A percentile compares a stretch with the other conserved stretches of the same genome.
Conservation (phyloP, 2,329 filamentous ascomycete genomes). For the Furcasterigmium sp. region DNA sequence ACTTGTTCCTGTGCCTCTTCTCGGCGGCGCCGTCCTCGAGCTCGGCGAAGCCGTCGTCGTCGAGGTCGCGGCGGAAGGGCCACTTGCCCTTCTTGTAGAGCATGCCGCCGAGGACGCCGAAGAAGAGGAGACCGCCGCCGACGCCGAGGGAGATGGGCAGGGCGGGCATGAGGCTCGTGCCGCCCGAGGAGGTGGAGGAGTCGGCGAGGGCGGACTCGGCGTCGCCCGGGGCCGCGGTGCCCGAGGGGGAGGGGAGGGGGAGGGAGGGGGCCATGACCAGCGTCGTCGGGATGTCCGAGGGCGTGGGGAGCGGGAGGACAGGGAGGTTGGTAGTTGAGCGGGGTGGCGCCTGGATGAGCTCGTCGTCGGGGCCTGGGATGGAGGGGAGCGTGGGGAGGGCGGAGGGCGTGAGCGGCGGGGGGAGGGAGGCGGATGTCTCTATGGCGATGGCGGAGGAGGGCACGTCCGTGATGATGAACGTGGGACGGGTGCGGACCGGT, state of each 20-base stretch:
- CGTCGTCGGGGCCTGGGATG: neutral
- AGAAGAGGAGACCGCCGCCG: conserved; percentile 9
- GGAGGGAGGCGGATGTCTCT: neutral
- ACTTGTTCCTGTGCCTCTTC: conserved; percentile 10
- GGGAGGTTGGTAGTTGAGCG: neutral
- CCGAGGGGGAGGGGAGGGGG: neutral
- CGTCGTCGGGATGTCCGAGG: neutral
- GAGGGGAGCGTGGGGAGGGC: neutral
- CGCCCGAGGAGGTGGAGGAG: conserved; percentile 1
- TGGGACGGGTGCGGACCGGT: neutral
- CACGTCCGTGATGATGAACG: neutral
- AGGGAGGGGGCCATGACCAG: neutral
- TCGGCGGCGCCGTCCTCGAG: conserved; percentile 5
- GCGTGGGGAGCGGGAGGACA: neutral
- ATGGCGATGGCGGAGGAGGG: neutral
- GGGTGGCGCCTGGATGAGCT: neutral
- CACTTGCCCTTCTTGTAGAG: conserved; percentile 9
- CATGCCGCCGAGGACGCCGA: conserved; percentile 8
- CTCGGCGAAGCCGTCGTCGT: no score
- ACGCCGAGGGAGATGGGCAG: conserved; percentile 12
- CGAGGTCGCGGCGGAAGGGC: conserved; percentile 6
- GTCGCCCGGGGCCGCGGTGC: neutral
- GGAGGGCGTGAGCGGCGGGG: neutral
- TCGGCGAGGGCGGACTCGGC: neutral
- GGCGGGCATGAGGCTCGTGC: conserved; percentile 10